Conservation (phyloP, 495 filamentous ascomycete species). For the Parathielavia hyrcaniae region DNA sequence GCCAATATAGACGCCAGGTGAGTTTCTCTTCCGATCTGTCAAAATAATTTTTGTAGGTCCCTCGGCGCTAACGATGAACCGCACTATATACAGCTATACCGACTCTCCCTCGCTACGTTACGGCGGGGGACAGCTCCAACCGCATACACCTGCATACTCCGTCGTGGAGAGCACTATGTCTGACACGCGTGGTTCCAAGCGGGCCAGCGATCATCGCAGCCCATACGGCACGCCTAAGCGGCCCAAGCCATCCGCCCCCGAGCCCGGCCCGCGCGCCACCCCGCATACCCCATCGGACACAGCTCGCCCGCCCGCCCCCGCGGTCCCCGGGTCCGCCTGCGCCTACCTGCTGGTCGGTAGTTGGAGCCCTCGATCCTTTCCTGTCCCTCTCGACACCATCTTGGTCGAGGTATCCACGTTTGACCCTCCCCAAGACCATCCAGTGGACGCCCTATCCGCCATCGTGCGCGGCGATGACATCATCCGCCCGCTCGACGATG, state of each 20-base stretch:
- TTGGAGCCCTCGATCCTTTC: not conserved
- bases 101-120: not conserved
- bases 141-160: not conserved
- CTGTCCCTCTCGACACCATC: slow-evolving; percentile 3
- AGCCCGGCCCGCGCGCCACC: not conserved
- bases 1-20: slow-evolving; percentile 1
- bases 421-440: not conserved
- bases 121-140: not conserved
- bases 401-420: slow-evolving; percentile 1
- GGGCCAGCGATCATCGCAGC: not conserved
- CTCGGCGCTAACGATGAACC: slow-evolving; percentile 2
- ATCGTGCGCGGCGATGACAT: slow-evolving; percentile 1
- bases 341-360: not conserved
- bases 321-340: not conserved
- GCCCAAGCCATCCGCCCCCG: not conserved
- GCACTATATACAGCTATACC: not conserved
- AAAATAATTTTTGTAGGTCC: not conserved
- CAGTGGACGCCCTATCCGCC: not conserved
- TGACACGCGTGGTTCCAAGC: not conserved
- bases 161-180: slow-evolving; percentile 2
- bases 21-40: slow-evolving; percentile 3
- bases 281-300: slow-evolving; percentile 5
- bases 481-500: slow-evolving; percentile 1
- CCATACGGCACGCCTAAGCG: slow-evolving; percentile 1
- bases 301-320: not conserved